A percentile compares a stretch with the other conserved stretches of the same genome.
Evolutionary conservation across 345 rosid species (phyloP).

Genomic region (Conringia planisiliqua): DNA sequence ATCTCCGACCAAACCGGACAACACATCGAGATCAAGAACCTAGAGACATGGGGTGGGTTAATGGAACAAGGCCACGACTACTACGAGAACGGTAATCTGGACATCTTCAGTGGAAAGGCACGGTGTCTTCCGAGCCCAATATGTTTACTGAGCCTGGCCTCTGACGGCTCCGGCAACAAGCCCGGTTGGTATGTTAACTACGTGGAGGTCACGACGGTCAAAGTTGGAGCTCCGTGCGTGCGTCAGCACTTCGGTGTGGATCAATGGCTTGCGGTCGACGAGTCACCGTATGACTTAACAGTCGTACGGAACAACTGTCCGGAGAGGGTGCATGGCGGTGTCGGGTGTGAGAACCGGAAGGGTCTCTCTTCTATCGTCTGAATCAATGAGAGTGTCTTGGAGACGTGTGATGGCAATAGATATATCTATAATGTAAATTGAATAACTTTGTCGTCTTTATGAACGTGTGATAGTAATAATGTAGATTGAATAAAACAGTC

Average conservation of each 20-base stretch:
- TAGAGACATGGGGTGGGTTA: conserved; percentile 78
- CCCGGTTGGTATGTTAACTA: conserved; percentile 88
- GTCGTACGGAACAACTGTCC: conserved; percentile 48
- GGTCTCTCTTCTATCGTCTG: background rate
- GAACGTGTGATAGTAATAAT: too few relatives aligned
- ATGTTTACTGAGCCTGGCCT: conserved; percentile 64
- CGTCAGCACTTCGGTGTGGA: conserved; percentile 59
- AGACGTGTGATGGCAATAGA: background rate
- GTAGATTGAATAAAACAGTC: background rate
- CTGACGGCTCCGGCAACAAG: conserved; percentile 65
- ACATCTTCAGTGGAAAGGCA: conserved; percentile 72
- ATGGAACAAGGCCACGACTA: conserved; percentile 67
- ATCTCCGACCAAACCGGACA: conserved; percentile 49
- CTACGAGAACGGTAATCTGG: conserved; percentile 86
- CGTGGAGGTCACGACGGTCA: conserved; percentile 63
- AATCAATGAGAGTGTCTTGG: background rate
- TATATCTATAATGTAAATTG: too few relatives aligned
- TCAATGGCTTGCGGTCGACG: conserved; percentile 83
- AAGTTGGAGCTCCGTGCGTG: conserved; percentile 47
- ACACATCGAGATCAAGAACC: conserved; percentile 37
- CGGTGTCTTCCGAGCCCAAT: conserved; percentile 48
- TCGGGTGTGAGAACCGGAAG: background rate
- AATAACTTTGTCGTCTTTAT: too few relatives aligned
- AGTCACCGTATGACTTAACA: conserved; percentile 36
- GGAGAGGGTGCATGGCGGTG: background rate